phyloP scores from a whole-genome alignment of 306 rosid genomes.

The Senna siamea region DNA sequence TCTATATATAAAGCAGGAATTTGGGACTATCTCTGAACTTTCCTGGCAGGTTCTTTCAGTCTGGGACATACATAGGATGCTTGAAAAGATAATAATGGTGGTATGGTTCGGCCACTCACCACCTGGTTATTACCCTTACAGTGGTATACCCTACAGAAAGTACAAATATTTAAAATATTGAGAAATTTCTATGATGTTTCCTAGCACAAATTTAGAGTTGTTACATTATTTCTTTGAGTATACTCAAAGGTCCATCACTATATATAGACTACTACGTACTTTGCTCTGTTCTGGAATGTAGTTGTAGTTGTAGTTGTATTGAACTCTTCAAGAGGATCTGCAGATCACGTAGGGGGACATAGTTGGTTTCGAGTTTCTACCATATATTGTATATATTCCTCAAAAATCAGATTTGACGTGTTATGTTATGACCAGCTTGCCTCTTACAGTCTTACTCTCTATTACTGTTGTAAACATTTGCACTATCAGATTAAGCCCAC shows the following conservation, averaged over 20 bases:
- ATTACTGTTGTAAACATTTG: no score
- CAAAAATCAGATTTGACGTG: no score
- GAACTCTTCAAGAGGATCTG: not conserved
- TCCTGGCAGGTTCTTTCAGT: constrained; percentile 57
- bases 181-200: constrained; percentile 72
- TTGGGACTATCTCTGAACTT: constrained; percentile 31
- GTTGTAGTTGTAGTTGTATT: not conserved
- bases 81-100: no score
- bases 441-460: no score
- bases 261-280: not conserved
- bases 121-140: no score
- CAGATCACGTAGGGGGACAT: constrained; percentile 1
- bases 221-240: not conserved
- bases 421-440: no score
- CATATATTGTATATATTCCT: no score
- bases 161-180: constrained; percentile 36
- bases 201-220: constrained; percentile 13
- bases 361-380: no score
- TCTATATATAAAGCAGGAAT: constrained; percentile 46
- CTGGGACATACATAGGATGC: not conserved
- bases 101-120: no score
- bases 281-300: not conserved
- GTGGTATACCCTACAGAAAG: not conserved
- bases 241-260: not conserved
- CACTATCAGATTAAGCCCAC: no score